Evolutionary conservation across 768 basidiomycete genomes (phyloP).

Genomic region (Dentipellis sp.): DNA sequence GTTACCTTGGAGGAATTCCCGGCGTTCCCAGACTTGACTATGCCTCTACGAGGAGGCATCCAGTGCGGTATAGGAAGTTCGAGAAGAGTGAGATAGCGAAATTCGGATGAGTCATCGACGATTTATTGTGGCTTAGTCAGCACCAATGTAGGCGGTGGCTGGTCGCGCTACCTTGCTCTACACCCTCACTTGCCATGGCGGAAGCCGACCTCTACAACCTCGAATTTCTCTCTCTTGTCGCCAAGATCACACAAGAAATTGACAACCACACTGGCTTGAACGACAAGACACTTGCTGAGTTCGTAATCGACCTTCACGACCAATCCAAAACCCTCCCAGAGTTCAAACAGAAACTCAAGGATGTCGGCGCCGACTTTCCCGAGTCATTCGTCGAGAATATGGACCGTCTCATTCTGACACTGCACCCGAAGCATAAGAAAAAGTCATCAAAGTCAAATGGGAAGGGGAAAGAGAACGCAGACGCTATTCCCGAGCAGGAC

Average conservation of each 20-base stretch:
- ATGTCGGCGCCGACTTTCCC: conserved; percentile 75
- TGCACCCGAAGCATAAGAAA: conserved; percentile 93
- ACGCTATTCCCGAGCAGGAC: conserved; percentile 49
- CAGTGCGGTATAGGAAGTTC: neutral
- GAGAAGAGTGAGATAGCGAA: neutral
- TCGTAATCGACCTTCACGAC: conserved; percentile 85
- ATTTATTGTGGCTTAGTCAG: neutral
- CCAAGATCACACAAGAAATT: conserved; percentile 88
- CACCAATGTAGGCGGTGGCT: neutral
- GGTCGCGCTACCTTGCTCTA: neutral
- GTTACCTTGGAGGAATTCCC: conserved; percentile 67
- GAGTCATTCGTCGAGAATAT: conserved; percentile 88
- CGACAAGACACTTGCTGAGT: conserved; percentile 94
- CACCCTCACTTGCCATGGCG: conserved; percentile 34
- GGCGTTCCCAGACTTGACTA: conserved; percentile 85
- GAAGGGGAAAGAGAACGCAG: conserved; percentile 23
- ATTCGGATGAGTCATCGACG: neutral
- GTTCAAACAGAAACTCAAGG: conserved; percentile 76
- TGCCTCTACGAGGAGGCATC: conserved; percentile 67
- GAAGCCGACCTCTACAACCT: conserved; percentile 82
- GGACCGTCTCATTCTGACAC: conserved; percentile 86
- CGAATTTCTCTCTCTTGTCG: conserved; percentile 85
- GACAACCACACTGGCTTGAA: conserved; percentile 77
- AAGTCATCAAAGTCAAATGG: conserved; percentile 32
- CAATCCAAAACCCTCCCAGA: conserved; percentile 65